These are phyloP conservation scores for Wickerhamomyces chaumierensis DNA, from an alignment of 805 yeast species.

Conservation along the genomic window DNA sequence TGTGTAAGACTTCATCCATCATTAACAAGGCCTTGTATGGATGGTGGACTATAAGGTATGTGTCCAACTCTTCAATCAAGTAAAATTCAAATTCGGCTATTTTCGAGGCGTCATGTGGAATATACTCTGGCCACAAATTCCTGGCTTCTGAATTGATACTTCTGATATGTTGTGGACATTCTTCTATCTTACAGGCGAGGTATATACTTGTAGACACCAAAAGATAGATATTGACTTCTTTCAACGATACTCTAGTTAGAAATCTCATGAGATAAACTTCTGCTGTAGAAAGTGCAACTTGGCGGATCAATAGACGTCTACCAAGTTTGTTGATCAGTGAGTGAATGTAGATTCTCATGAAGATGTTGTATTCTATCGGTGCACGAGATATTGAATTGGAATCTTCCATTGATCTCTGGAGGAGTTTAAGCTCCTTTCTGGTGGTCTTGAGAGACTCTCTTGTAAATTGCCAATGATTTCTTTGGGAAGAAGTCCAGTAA, in stretches of 20 bases:
- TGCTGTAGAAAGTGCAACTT: conserved; percentile 79
- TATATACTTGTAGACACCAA: conserved; percentile 79
- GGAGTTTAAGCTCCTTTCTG: conserved; percentile 29
- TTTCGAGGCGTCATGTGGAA: conserved; percentile 83
- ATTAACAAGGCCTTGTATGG: conserved; percentile 58
- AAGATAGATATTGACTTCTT: conserved; percentile 75
- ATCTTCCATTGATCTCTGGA: conserved; percentile 28
- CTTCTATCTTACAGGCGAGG: conserved; percentile 89
- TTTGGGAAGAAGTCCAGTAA: conserved; percentile 80
- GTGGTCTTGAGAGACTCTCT: conserved; percentile 40
- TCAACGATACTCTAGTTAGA: conserved; percentile 55
- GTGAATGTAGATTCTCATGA: conserved; percentile 72
- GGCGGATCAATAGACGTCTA: conserved; percentile 64
- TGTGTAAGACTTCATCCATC: conserved; percentile 25
- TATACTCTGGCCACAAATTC: conserved; percentile 87
- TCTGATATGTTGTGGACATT: conserved; percentile 88
- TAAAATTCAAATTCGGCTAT: conserved; percentile 95
- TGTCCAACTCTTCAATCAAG: conserved; percentile 75
- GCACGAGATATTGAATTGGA: conserved; percentile 29
- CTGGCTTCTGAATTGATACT: conserved; percentile 77
- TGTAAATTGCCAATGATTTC: conserved; percentile 72
- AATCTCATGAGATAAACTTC: conserved; percentile 79
- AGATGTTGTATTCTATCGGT: conserved; percentile 30
- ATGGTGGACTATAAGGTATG: conserved; percentile 62
- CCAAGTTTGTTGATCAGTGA: conserved; percentile 68